Evolutionary conservation across 495 filamentous ascomycete species (phyloP).

Genomic region (Penicillium simplicissimum): DNA sequence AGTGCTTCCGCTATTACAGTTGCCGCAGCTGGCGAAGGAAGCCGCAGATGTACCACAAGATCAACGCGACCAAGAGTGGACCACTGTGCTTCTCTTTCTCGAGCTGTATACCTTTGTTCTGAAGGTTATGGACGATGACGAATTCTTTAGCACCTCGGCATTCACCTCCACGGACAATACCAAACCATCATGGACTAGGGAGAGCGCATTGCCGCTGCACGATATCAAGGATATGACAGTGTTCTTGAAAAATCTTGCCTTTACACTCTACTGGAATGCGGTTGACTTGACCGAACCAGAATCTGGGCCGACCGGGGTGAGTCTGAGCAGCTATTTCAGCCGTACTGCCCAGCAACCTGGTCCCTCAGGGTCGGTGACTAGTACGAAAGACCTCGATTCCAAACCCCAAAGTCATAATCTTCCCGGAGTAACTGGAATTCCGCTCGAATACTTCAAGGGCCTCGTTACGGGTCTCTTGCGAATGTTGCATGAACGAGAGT

Average conservation of each 20-base stretch:
- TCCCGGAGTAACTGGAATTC: slow-evolving; percentile 67
- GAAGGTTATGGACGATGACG: slow-evolving; percentile 89
- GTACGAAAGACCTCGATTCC: slow-evolving; percentile 36
- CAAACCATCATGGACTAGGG: slow-evolving; percentile 53
- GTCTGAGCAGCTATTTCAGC: slow-evolving; percentile 59
- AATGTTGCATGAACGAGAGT: slow-evolving; percentile 92
- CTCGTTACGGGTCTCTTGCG: slow-evolving; percentile 79
- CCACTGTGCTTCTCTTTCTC: slow-evolving; percentile 83
- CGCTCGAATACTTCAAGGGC: slow-evolving; percentile 74
- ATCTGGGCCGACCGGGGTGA: slow-evolving; percentile 41
- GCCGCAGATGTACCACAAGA: slow-evolving; percentile 22
- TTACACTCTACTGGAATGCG: slow-evolving; percentile 84
- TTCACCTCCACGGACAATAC: slow-evolving; percentile 37
- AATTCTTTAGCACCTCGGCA: slow-evolving; percentile 47
- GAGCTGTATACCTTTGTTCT: slow-evolving; percentile 92
- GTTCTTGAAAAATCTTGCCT: slow-evolving; percentile 92
- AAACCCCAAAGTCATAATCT: slow-evolving; percentile 47
- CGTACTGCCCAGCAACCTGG: slow-evolving; percentile 22
- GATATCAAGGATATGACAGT: slow-evolving; percentile 73
- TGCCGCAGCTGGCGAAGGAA: slow-evolving; percentile 26
- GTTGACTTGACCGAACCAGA: slow-evolving; percentile 62
- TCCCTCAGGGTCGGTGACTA: slow-evolving; percentile 22
- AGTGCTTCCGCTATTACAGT: slow-evolving; percentile 59
- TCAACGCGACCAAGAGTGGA: slow-evolving; percentile 74
- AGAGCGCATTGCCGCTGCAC: slow-evolving; percentile 67